These are phyloP conservation scores for Flagelloscypha sp. DNA, from an alignment of 768 basidiomycete genomes.

Conservation along the genomic window DNA sequence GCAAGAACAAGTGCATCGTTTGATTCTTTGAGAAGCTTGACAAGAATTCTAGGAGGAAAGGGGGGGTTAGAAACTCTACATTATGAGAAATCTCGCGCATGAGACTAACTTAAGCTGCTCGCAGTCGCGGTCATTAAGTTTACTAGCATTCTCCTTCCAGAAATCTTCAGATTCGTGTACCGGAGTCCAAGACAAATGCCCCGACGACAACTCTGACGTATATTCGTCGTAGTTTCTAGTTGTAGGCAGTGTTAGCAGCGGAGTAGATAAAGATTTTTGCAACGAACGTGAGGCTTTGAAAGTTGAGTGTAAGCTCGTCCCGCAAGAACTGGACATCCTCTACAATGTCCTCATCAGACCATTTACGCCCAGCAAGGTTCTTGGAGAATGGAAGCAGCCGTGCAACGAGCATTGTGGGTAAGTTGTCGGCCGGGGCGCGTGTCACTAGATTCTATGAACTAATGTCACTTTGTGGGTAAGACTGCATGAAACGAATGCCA, in stretches of 20 bases:
- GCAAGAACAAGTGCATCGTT: constrained; percentile 74
- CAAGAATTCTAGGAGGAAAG: constrained; percentile 48
- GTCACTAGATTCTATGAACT: constrained; percentile 70
- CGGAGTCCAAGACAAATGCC: constrained; percentile 91
- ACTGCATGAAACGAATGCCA: constrained; percentile 7
- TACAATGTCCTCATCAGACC: constrained; percentile 90
- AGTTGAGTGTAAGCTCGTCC: constrained; percentile 77
- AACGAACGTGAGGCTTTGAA: constrained; percentile 84
- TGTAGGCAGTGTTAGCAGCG: not conserved
- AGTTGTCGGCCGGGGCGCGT: constrained; percentile 80
- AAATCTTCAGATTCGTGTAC: constrained; percentile 95
- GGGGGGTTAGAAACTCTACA: not conserved
- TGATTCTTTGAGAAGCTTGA: constrained; percentile 62
- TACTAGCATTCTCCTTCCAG: constrained; percentile 92
- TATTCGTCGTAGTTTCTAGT: constrained; percentile 94
- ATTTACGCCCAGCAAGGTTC: constrained; percentile 78
- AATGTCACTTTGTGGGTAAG: constrained; percentile 1
- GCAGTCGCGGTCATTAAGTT: constrained; percentile 77
- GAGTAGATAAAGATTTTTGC: not conserved
- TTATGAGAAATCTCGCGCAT: not conserved
- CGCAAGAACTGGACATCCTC: constrained; percentile 86
- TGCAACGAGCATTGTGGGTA: constrained; percentile 87
- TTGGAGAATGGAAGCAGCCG: constrained; percentile 81
- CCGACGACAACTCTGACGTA: constrained; percentile 79
- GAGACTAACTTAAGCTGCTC: constrained; percentile 70